These are phyloP conservation scores for Parietichytrium sp. DNA, from an alignment of 108 stramenopile genomes.

Conservation along the genomic window DNA sequence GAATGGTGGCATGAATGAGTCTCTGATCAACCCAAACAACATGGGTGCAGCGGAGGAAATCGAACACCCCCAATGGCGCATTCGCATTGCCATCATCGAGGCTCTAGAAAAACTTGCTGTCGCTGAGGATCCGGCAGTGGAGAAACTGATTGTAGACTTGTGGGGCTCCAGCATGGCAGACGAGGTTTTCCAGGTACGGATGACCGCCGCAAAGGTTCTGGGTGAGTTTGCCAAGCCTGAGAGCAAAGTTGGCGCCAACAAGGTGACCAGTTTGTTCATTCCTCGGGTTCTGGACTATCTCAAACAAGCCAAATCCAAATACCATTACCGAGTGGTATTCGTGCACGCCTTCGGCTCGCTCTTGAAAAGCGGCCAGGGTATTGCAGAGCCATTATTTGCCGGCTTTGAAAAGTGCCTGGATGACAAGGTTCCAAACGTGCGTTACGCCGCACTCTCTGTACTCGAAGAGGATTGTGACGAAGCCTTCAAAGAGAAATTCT, in stretches of 20 bases:
- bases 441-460: not conserved
- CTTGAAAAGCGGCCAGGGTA: not conserved
- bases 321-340: not conserved
- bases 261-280: not conserved
- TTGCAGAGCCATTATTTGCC: not conserved
- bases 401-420: constrained; percentile 34
- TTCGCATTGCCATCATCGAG: constrained; percentile 27
- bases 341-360: not conserved
- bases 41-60: not conserved
- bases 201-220: not conserved
- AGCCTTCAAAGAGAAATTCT: constrained; percentile 1
- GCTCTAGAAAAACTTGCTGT: constrained; percentile 3
- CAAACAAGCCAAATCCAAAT: not conserved
- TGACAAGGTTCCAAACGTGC: constrained; percentile 35
- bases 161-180: constrained; percentile 16
- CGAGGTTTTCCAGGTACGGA: constrained; percentile 25
- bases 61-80: constrained; percentile 35
- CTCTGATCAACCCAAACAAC: not conserved
- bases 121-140: not conserved
- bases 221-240: constrained; percentile 4
- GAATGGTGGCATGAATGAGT: not conserved
- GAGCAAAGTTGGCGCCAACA: constrained; percentile 30
- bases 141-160: constrained; percentile 13
- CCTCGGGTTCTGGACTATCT: not conserved
- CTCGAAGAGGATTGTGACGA: not conserved